These are phyloP conservation scores for Calonectria leucothoes DNA, from an alignment of 2,329 filamentous ascomycete genomes.

Conservation along the genomic window DNA sequence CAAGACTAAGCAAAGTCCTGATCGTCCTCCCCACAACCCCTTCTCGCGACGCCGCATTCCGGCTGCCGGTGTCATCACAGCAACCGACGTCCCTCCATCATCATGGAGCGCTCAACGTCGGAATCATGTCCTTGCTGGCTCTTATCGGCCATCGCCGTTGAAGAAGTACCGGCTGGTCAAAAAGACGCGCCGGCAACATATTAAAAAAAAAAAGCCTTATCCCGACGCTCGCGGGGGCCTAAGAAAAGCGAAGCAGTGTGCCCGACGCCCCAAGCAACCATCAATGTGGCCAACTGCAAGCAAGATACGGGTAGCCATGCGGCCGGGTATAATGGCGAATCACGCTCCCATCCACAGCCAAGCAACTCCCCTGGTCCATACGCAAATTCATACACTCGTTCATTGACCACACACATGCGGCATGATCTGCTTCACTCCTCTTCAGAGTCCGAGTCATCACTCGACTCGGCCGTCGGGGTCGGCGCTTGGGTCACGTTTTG, in stretches of 20 bases:
- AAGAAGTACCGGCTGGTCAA: conserved; percentile 24
- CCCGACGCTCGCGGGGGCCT: conserved; percentile 26
- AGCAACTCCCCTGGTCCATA: conserved; percentile 35
- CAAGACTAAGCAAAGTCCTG: conserved; percentile 20
- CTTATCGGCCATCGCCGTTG: neutral
- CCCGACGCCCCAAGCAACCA: conserved; percentile 21
- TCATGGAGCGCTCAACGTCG: conserved; percentile 9
- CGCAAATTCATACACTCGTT: conserved; percentile 41
- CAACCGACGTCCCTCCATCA: neutral
- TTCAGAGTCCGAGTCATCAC: conserved; percentile 60
- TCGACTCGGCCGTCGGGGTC: conserved; percentile 49
- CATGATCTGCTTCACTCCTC: conserved; percentile 52
- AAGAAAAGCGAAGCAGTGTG: conserved; percentile 25
- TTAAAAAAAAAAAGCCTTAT: conserved; percentile 23
- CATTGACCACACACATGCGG: conserved; percentile 4
- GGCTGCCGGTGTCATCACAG: conserved; percentile 7
- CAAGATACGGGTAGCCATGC: conserved; percentile 38
- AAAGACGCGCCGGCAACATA: conserved; percentile 31
- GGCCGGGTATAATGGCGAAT: conserved; percentile 44
- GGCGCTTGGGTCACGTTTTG: conserved; percentile 39
- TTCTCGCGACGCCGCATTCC: conserved; percentile 15
- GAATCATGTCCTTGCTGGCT: neutral
- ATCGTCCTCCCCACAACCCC: conserved; percentile 19
- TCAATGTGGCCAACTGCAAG: conserved; percentile 30
- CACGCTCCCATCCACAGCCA: conserved; percentile 36